Evolutionary conservation across 495 filamentous ascomycete species (phyloP), one percentile per base, ranked within the genome.

Genomic region (Aspergillus coremiiformis): DNA sequence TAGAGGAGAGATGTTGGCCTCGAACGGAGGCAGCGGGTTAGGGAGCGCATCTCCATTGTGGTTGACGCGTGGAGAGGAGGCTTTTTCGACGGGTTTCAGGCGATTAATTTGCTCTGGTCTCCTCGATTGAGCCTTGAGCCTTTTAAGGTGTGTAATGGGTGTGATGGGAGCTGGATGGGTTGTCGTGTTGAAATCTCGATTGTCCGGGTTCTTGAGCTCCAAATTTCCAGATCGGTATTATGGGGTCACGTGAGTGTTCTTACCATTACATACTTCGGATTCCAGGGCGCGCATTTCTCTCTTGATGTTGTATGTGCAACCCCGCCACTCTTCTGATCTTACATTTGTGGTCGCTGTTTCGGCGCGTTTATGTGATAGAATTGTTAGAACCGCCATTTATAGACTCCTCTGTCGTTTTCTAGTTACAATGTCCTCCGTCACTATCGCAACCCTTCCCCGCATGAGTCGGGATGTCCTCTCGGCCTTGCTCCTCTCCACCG

Each of bases 381-480:
- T 35, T 33, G 21, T 14, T 32, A 5, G 29, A 12, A 2, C 11
- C 11, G 11, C 29, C 6, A 32, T 9, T 32, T 32, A 32, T 12
- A 12, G 11, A 12, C 29, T 12, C 11, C 11, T 12, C 15, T 7
- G 19, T 4, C 22, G 3, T 4, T 1, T n/a, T 29, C 4, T 22
- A 27, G 0, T 37, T 4, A 60, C 52, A 51, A 84, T 85, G 82
- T 75, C 81, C 1, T 66, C 69, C 46, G 65, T 76, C 43, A 81
- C 77, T 1, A 76, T 88, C 45, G 72, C 77, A 45, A 78, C 66
- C 27, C 77, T 91, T 52, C 74, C 79, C 46, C 83, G 82, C 66
- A 81, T 91, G 58, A 78, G 76, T 26, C 77, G 83, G 24, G 68
- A 81, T 32, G 67, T 77, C 39, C 80, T 91, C 29, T 80, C 84